phyloP scores from a whole-genome alignment of 2,329 filamentous ascomycete genomes.

The Pestalotiopsis sp. region DNA sequence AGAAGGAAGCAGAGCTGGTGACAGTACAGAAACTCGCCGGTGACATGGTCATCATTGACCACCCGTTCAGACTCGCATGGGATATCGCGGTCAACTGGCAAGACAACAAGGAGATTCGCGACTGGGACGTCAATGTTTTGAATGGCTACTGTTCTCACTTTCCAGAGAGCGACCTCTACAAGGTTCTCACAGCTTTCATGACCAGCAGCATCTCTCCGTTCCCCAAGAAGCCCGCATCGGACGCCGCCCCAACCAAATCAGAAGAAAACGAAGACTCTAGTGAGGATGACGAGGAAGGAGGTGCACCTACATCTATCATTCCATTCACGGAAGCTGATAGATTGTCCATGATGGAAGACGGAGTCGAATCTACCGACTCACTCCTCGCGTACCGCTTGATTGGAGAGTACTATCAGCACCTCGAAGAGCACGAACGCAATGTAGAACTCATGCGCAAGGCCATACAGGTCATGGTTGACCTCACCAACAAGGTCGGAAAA shows the following conservation, averaged over 20 bases:
- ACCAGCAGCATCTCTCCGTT: constrained; percentile 85
- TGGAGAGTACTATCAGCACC: constrained; percentile 76
- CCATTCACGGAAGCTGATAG: constrained; percentile 75
- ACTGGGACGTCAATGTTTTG: constrained; percentile 77
- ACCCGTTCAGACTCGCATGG: constrained; percentile 89
- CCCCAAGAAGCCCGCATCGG: constrained; percentile 40
- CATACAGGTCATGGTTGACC: constrained; percentile 56
- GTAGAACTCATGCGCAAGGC: constrained; percentile 80
- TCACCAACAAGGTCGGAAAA: constrained; percentile 68
- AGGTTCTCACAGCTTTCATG: constrained; percentile 79
- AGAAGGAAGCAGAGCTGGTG: constrained; percentile 70
- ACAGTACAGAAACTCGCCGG: constrained; percentile 76
- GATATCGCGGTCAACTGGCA: constrained; percentile 87
- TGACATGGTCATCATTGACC: constrained; percentile 95
- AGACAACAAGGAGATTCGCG: constrained; percentile 71
- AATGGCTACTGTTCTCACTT: constrained; percentile 82
- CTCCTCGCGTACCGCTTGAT: constrained; percentile 81
- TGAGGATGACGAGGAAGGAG: constrained; percentile 58
- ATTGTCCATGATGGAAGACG: constrained; percentile 77
- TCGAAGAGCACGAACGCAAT: constrained; percentile 82
- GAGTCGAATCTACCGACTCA: constrained; percentile 67
- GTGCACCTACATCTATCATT: constrained; percentile 52
- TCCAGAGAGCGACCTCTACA: constrained; percentile 77
- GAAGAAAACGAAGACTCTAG: constrained; percentile 51
- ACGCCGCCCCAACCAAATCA: constrained; percentile 17